Evolutionary conservation across 208 protist genomes (phyloP).

Genomic region (Trypanosoma avium): DNA sequence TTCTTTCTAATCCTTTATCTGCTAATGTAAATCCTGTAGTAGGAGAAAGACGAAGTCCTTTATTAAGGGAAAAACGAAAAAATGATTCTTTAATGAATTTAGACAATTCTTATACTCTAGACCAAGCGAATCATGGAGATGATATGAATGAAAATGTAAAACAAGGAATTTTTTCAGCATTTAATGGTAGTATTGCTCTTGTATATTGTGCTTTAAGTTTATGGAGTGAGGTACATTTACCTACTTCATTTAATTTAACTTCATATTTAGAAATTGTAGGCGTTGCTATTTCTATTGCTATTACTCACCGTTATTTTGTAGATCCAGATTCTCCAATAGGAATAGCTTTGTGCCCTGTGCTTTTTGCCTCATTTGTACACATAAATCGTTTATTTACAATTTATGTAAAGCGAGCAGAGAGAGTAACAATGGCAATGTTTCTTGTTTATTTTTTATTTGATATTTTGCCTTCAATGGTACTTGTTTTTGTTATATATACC

Average conservation of each 20-base stretch:
- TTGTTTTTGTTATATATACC: conserved; percentile 44
- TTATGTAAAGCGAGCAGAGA: conserved; percentile 24
- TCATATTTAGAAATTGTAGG: conserved; percentile 34
- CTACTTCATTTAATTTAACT: conserved; percentile 36
- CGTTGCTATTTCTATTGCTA: conserved; percentile 27
- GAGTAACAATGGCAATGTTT: conserved; percentile 40
- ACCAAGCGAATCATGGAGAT: no score
- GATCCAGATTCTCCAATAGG: conserved; percentile 37
- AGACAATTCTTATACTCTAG: no score
- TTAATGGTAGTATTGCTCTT: background rate
- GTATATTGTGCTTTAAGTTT: conserved; percentile 37
- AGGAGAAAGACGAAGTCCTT: no score
- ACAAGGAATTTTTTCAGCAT: background rate
- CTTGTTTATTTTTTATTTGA: conserved; percentile 65
- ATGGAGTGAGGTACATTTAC: conserved; percentile 47
- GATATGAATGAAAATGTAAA: background rate
- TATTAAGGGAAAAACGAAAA: no score
- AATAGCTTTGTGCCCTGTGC: conserved; percentile 33
- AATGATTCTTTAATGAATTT: background rate
- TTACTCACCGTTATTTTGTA: conserved; percentile 42
- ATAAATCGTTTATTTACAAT: conserved; percentile 33
- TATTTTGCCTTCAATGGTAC: conserved; percentile 51
- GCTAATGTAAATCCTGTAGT: no score
- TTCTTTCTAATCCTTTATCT: no score
- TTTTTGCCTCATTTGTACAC: conserved; percentile 51